Percentiles rank a stretch among this genome's conserved stretches.
These are phyloP conservation scores for Claviceps cyperi DNA, from an alignment of 2,329 filamentous ascomycete genomes.

Conservation along the genomic window DNA sequence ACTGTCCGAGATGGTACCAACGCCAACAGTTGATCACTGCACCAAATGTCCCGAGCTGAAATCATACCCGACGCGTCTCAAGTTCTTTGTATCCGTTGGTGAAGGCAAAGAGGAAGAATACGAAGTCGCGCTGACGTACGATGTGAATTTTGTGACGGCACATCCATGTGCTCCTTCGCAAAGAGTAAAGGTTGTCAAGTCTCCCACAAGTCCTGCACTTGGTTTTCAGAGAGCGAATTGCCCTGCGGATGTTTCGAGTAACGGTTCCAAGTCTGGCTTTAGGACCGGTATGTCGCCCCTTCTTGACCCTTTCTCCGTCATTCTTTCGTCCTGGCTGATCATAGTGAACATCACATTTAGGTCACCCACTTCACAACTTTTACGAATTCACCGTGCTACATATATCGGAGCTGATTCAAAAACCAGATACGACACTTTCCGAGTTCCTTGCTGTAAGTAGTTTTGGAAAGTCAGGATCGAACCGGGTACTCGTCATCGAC, in stretches of 20 bases:
- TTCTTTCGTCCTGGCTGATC: not conserved
- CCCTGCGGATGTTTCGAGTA: slow-evolving; percentile 28
- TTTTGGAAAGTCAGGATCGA: slow-evolving; percentile 16
- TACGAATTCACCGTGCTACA: slow-evolving; percentile 47
- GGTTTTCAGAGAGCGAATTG: slow-evolving; percentile 38
- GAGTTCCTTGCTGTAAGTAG: slow-evolving; percentile 27
- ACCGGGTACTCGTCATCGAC: slow-evolving; percentile 43
- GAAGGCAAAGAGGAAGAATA: slow-evolving; percentile 27
- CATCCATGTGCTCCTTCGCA: slow-evolving; percentile 48
- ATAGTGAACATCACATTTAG: slow-evolving; percentile 17
- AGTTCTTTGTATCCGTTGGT: slow-evolving; percentile 22
- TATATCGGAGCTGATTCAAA: slow-evolving; percentile 39
- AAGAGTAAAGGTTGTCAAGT: slow-evolving; percentile 42
- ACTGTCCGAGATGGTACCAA: slow-evolving; percentile 24
- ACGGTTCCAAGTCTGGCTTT: slow-evolving; percentile 30
- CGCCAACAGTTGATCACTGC: slow-evolving; percentile 22
- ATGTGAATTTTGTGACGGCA: slow-evolving; percentile 51
- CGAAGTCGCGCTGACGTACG: slow-evolving; percentile 35
- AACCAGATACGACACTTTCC: slow-evolving; percentile 29
- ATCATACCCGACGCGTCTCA: slow-evolving; percentile 21
- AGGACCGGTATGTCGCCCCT: slow-evolving; percentile 27
- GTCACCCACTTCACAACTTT: slow-evolving; percentile 48
- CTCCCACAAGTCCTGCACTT: slow-evolving; percentile 41
- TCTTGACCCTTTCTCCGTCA: not conserved
- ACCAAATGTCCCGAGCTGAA: slow-evolving; percentile 18